These are phyloP conservation scores for Neonectria magnoliae DNA, from an alignment of 2,329 filamentous ascomycete genomes.

Conservation along the genomic window DNA sequence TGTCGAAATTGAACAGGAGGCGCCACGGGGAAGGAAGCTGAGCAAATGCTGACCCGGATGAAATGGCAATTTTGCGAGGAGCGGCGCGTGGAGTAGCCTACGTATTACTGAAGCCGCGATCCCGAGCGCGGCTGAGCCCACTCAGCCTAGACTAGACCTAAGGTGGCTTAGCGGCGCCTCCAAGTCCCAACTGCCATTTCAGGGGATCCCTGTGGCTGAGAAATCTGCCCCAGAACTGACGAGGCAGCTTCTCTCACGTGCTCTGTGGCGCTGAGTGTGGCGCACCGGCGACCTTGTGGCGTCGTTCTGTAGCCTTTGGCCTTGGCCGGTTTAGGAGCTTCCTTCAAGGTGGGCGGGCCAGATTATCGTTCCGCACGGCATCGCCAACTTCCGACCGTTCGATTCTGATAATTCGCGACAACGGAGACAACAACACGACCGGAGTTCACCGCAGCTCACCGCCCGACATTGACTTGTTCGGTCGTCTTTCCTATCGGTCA, in stretches of 20 bases:
- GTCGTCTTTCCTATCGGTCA: neutral
- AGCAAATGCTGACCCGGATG: constrained; percentile 30
- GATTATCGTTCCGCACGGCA: constrained; percentile 21
- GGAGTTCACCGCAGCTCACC: constrained; percentile 1
- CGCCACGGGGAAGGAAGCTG: constrained; percentile 22
- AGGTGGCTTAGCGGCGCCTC: constrained; percentile 29
- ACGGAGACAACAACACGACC: neutral
- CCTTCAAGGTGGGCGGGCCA: constrained; percentile 20
- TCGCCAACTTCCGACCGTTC: constrained; percentile 21
- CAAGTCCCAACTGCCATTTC: constrained; percentile 30
- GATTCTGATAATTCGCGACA: constrained; percentile 6
- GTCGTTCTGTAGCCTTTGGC: neutral
- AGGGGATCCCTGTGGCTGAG: constrained; percentile 41
- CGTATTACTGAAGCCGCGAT: constrained; percentile 44
- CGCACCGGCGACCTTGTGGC: constrained; percentile 2
- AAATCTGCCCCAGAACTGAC: neutral
- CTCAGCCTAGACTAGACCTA: constrained; percentile 36
- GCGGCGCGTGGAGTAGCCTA: constrained; percentile 41
- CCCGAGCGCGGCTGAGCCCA: constrained; percentile 43
- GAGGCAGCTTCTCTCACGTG: constrained; percentile 9
- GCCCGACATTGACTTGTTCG: neutral
- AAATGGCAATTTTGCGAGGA: constrained; percentile 40
- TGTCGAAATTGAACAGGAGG: constrained; percentile 22
- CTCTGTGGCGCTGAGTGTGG: constrained; percentile 2
- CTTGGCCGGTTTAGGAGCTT: constrained; percentile 9